Evolutionary conservation across 306 rosid genomes (phyloP), one percentile per base, ranked within the genome.

Genomic region (Gleditsia sinensis): DNA sequence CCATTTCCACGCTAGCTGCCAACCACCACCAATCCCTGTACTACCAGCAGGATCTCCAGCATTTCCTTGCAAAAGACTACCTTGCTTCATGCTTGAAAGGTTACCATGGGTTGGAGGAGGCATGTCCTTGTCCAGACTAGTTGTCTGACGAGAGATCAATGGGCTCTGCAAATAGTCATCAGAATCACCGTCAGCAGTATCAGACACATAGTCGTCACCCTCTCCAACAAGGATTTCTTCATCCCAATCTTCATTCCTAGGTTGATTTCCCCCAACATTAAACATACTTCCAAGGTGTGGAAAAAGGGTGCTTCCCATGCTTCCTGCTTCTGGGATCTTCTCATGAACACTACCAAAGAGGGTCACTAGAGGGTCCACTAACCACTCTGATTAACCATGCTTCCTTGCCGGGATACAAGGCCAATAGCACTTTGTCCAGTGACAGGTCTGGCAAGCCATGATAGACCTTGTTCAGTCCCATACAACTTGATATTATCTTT

Each of bases 1-100:
- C 98, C 97, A 94, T 83, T 91, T 91, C 96, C 96, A 94, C 13
- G 98, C 97, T 67, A 94, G 83, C 80, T 94, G 98, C 98, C 98
- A 94, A 67, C 98, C 97, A 20, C 97, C 96, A 64, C 98, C 98
- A 79, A 94, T 94, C 71, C 88, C 96, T 33, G 89, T 81, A 85
- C 96, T 86, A 56, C 97, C 88, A 28, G 49, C 84, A 56, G 84
- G 84, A 12, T 89, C 97, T 20, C 91, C 96, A 30, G 83, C 85
- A 72, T 63, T 80, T 59, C 86, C 92, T 45, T 77, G 90, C 55
- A 74, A 20, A 68, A 85, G 75, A 83, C 91, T 83, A 71, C 91
- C 80, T 46, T 93, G 88, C 75, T 87, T 86, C 23, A 84, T 80
- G 88, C 82, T 83, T 32, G 85, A 74, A 79, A 89, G 93, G 77